Evolutionary conservation across 2,329 filamentous ascomycete species (phyloP).

Genomic region (Colletotrichum simmondsii): DNA sequence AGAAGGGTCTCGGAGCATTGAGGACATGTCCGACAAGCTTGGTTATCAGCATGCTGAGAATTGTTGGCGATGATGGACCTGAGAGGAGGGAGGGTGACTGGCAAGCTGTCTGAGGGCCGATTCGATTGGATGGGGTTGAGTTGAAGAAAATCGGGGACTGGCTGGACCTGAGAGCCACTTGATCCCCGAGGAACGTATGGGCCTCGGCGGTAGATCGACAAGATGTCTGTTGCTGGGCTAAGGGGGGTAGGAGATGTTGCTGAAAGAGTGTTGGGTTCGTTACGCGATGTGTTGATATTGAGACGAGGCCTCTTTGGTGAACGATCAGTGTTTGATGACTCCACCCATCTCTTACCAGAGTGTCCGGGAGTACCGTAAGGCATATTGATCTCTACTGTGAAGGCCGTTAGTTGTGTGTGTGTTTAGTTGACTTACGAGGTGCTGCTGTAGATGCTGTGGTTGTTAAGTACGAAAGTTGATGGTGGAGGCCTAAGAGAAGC

Average conservation of each 20-base stretch:
- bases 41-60: too few relatives aligned
- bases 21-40: not conserved
- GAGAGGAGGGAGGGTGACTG: not conserved
- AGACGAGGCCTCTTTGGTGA: not conserved
- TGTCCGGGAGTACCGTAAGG: not conserved
- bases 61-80: not conserved
- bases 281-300: not conserved
- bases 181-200: not conserved
- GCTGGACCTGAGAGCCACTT: not conserved
- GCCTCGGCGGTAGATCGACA: not conserved
- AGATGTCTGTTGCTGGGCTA: not conserved
- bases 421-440: not conserved
- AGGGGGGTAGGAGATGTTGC: not conserved
- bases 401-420: not conserved
- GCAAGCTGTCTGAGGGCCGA: not conserved
- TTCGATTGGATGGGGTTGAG: not conserved
- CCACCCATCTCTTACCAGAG: not conserved
- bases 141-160: not conserved
- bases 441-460: not conserved
- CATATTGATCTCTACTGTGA: not conserved
- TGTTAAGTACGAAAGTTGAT: not conserved
- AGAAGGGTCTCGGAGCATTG: not conserved
- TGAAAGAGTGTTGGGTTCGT: not conserved
- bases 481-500: not conserved
- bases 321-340: not conserved